A percentile compares a stretch with the other conserved stretches of the same genome.
Evolutionary conservation across 352 stramenopile genomes (phyloP).

Genomic region (Pythium oligandrum): DNA sequence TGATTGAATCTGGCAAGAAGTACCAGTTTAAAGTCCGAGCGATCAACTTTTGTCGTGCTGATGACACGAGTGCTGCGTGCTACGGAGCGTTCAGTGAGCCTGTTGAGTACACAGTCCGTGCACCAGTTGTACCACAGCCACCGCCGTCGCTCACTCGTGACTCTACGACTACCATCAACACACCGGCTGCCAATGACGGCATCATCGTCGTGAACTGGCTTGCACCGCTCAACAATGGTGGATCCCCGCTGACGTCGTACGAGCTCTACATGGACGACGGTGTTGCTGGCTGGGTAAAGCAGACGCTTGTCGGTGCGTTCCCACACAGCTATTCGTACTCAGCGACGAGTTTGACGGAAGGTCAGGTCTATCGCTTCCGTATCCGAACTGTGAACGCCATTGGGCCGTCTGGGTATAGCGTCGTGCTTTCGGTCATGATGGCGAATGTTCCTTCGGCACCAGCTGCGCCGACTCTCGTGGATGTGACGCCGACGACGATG

Average conservation of each 20-base stretch:
- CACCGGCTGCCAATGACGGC: constrained; percentile 35
- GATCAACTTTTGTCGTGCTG: constrained; percentile 91
- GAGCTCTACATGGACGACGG: constrained; percentile 89
- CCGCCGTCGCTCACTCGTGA: constrained; percentile 62
- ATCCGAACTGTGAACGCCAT: constrained; percentile 84
- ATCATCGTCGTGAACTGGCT: constrained; percentile 78
- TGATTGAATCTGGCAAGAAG: constrained; percentile 87
- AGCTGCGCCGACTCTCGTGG: constrained; percentile 41
- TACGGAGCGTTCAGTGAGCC: constrained; percentile 87
- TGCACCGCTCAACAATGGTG: constrained; percentile 90
- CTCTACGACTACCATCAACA: constrained; percentile 68
- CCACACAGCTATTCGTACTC: constrained; percentile 48
- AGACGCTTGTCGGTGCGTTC: constrained; percentile 41
- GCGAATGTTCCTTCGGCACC: constrained; percentile 65
- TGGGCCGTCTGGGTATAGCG: constrained; percentile 73
- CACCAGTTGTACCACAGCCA: constrained; percentile 76
- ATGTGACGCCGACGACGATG: constrained; percentile 63
- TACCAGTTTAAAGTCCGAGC: constrained; percentile 94
- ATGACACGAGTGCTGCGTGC: constrained; percentile 71
- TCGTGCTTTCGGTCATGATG: constrained; percentile 87
- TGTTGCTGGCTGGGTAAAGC: constrained; percentile 31
- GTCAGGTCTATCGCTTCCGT: constrained; percentile 92
- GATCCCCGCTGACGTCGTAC: constrained; percentile 88
- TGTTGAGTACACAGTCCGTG: constrained; percentile 87
- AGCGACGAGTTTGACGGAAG: constrained; percentile 52